These are phyloP conservation scores for Boletus tomentosulus DNA, from an alignment of 768 basidiomycete genomes.

Conservation along the genomic window DNA sequence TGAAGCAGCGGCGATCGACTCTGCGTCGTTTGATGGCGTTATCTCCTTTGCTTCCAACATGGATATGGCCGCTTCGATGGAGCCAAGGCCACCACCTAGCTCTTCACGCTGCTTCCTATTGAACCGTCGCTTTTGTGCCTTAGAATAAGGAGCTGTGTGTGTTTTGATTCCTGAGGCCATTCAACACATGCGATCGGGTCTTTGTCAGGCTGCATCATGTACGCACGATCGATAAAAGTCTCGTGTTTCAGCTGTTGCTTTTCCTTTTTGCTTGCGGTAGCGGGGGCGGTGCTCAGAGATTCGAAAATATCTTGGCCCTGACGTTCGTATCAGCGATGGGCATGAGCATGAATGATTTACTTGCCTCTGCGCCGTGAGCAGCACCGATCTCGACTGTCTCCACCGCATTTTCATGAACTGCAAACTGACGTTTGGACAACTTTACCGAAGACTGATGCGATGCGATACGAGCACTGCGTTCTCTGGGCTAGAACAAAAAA, in stretches of 20 bases:
- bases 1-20: constrained; percentile 15
- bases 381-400: constrained; percentile 47
- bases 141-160: constrained; percentile 56
- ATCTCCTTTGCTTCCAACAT: constrained; percentile 41
- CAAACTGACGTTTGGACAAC: constrained; percentile 45
- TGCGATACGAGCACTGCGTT: constrained; percentile 39
- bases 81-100: constrained; percentile 46
- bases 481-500: constrained; percentile 26
- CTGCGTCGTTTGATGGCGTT: constrained; percentile 13
- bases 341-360: constrained; percentile 2
- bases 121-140: constrained; percentile 64
- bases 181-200: not conserved
- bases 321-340: not conserved
- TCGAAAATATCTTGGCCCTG: constrained; percentile 46
- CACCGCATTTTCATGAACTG: constrained; percentile 45
- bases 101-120: constrained; percentile 68
- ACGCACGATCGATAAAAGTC: constrained; percentile 62
- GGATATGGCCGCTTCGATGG: constrained; percentile 52
- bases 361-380: constrained; percentile 30
- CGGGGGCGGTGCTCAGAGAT: constrained; percentile 28
- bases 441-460: constrained; percentile 52
- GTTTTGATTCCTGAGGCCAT: constrained; percentile 43
- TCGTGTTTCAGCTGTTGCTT: constrained; percentile 64
- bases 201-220: not conserved
- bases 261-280: constrained; percentile 54